Evolutionary conservation across 352 stramenopile genomes (phyloP).

Genomic region (Phytopythium chamaehyphon): DNA sequence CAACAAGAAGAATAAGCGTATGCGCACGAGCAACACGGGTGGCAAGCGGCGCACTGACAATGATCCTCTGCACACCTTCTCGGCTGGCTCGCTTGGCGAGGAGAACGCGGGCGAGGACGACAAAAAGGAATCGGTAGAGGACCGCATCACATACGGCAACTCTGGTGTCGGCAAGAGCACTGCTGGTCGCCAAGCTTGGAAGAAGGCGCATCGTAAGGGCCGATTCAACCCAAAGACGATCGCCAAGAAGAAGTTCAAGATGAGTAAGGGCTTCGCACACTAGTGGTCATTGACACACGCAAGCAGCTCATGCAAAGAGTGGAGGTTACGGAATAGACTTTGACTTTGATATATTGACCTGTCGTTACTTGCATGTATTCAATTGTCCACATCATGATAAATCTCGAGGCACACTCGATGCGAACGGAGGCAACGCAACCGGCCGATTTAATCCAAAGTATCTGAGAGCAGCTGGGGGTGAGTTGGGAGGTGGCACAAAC

Average conservation of each 20-base stretch:
- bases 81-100: conserved; percentile 57
- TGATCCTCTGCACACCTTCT: conserved; percentile 96
- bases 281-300: conserved; percentile 24
- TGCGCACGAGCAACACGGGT: conserved; percentile 38
- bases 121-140: conserved; percentile 58
- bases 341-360: not conserved
- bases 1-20: conserved; percentile 74
- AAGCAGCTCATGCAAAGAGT: not conserved
- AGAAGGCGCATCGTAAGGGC: conserved; percentile 84
- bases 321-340: conserved; percentile 35
- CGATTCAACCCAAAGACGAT: conserved; percentile 92
- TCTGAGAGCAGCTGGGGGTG: conserved; percentile 51
- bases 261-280: conserved; percentile 52
- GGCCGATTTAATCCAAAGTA: conserved; percentile 52
- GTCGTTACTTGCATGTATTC: not conserved
- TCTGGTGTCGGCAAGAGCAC: conserved; percentile 91
- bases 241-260: conserved; percentile 83
- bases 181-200: conserved; percentile 94
- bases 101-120: conserved; percentile 35
- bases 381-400: conserved; percentile 9
- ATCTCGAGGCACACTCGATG: conserved; percentile 34
- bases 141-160: conserved; percentile 88
- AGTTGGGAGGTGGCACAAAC: conserved; percentile 57
- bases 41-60: conserved; percentile 91
- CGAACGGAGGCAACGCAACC: conserved; percentile 44